phyloP scores from a whole-genome alignment of 441 rosid genomes.

The Corymbia citriodora region DNA sequence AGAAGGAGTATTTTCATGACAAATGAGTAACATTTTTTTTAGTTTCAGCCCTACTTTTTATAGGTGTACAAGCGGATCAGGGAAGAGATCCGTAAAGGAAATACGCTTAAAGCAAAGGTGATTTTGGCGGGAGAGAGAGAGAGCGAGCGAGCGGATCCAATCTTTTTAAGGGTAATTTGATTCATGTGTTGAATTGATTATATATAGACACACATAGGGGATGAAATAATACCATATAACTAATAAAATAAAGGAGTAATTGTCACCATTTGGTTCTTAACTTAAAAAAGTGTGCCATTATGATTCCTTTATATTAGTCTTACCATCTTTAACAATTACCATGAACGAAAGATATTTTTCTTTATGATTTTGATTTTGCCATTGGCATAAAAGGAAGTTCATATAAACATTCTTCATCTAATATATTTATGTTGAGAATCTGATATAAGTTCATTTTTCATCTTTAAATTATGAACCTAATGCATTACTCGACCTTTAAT shows the following conservation, averaged over 20 bases:
- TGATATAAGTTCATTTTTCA: background rate
- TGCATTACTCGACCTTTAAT: background rate
- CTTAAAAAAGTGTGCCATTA: background rate
- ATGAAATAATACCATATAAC: background rate
- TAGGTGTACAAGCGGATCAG: background rate
- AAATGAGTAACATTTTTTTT: no score
- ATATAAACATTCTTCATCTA: background rate
- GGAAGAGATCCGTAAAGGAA: background rate
- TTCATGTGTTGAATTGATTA: background rate
- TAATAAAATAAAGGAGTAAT: background rate
- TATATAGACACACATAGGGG: background rate
- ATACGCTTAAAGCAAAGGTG: no score
- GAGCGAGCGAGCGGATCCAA: background rate
- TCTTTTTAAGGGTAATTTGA: background rate
- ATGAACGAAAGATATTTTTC: background rate
- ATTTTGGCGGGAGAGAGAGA: no score
- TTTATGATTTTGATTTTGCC: background rate
- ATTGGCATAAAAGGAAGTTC: background rate
- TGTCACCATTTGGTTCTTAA: background rate
- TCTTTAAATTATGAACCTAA: no score
- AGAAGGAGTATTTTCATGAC: background rate
- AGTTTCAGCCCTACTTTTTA: background rate
- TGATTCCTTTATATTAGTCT: background rate
- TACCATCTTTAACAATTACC: background rate
- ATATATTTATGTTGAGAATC: background rate